A percentile compares a stretch with the other conserved stretches of the same genome.
Conservation (phyloP, 2,329 filamentous ascomycete genomes). For the Colletotrichum paranaense region DNA sequence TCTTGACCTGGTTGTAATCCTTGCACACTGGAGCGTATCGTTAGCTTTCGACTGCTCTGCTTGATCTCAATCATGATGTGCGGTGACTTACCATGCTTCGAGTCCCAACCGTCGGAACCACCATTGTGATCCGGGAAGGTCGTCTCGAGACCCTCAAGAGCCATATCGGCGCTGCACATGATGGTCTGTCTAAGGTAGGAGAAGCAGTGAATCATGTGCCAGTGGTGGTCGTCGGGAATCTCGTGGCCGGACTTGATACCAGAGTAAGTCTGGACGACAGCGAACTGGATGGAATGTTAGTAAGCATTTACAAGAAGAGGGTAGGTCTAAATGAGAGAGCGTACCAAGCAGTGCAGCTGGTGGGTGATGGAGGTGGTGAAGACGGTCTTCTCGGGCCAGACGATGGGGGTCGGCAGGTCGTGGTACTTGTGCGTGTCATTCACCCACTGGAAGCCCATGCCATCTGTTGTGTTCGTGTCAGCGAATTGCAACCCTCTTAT, state of each 20-base stretch:
- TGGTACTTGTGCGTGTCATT: conserved; percentile 49
- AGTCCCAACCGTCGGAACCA: conserved; percentile 59
- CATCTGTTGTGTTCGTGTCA: conserved; percentile 38
- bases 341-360: conserved; percentile 56
- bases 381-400: conserved; percentile 48
- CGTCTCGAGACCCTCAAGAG: conserved; percentile 57
- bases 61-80: neutral
- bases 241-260: conserved; percentile 51
- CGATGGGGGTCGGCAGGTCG: conserved; percentile 49
- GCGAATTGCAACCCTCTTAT: neutral
- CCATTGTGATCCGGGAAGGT: conserved; percentile 59
- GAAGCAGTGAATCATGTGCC: conserved; percentile 61
- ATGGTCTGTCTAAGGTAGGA: conserved; percentile 60
- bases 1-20: conserved; percentile 53
- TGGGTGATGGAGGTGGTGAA: conserved; percentile 57
- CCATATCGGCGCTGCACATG: conserved; percentile 58
- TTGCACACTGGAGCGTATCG: conserved; percentile 49
- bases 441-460: conserved; percentile 53
- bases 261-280: conserved; percentile 57
- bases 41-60: neutral
- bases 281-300: conserved; percentile 41
- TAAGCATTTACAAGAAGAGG: neutral
- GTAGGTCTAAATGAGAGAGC: neutral
- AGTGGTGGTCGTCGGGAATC: conserved; percentile 56
- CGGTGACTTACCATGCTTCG: conserved; percentile 51